Conservation (phyloP, 2,329 filamentous ascomycete genomes). For the Clarireedia hainanense region DNA sequence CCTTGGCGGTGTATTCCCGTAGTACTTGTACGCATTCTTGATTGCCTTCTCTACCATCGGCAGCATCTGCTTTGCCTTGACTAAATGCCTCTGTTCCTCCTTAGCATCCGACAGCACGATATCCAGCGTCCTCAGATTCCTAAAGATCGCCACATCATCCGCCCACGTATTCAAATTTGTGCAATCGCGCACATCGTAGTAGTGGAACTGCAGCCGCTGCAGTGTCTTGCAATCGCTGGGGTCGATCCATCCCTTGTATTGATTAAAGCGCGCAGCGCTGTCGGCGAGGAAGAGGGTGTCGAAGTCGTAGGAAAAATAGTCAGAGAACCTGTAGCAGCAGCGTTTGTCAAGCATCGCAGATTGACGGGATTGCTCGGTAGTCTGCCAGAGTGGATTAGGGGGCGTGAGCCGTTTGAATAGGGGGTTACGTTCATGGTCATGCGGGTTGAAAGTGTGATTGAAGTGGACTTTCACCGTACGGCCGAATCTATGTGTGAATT, state of each 20-base stretch:
- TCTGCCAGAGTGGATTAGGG: neutral
- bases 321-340: neutral
- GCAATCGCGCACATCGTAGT: neutral
- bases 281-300: conserved; percentile 1
- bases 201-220: neutral
- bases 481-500: neutral
- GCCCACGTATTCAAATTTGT: too few species aligned
- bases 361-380: neutral
- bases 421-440: too few species aligned
- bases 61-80: too few species aligned
- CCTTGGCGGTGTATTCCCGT: too few species aligned
- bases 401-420: neutral
- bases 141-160: too few species aligned
- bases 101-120: neutral
- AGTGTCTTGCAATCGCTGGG: neutral
- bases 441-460: neutral
- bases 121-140: neutral
- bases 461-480: neutral
- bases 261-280: neutral
- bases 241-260: neutral
- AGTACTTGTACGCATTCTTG: too few species aligned
- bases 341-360: neutral
- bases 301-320: neutral
- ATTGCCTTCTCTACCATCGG: too few species aligned
- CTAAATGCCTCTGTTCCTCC: too few species aligned